These are phyloP conservation scores for Poronia punctata DNA, from an alignment of 495 filamentous ascomycete genomes.

Conservation along the genomic window DNA sequence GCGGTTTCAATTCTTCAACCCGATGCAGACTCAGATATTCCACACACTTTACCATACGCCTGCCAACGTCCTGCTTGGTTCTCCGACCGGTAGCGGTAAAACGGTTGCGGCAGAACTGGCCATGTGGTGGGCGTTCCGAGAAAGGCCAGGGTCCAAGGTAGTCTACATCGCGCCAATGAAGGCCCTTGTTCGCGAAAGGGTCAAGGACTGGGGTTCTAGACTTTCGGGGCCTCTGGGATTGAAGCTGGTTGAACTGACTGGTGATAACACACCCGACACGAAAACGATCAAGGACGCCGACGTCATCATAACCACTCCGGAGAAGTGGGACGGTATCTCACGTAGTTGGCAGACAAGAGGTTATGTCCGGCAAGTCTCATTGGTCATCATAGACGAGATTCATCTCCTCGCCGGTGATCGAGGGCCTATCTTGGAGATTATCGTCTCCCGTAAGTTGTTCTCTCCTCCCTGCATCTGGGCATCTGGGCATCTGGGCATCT, in stretches of 20 bases:
- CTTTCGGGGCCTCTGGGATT: slow-evolving; percentile 80
- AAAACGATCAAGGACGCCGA: slow-evolving; percentile 90
- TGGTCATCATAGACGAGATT: slow-evolving; percentile 99
- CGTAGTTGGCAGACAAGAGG: slow-evolving; percentile 96
- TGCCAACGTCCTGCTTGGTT: slow-evolving; percentile 91
- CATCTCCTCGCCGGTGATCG: slow-evolving; percentile 92
- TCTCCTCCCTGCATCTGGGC: no score
- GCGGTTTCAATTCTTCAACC: slow-evolving; percentile 94
- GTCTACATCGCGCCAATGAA: slow-evolving; percentile 99
- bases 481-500: no score
- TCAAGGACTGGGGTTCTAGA: slow-evolving; percentile 86
- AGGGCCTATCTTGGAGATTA: slow-evolving; percentile 97
- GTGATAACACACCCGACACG: slow-evolving; percentile 97
- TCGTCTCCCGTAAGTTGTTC: slow-evolving; percentile 64
- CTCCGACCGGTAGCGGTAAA: slow-evolving; percentile 94
- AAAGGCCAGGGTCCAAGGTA: slow-evolving; percentile 92
- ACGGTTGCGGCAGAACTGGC: slow-evolving; percentile 92
- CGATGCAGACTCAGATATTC: slow-evolving; percentile 98
- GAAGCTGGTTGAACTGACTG: slow-evolving; percentile 91
- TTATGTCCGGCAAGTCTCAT: slow-evolving; percentile 88
- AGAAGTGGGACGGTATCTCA: slow-evolving; percentile 99
- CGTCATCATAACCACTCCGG: slow-evolving; percentile 96
- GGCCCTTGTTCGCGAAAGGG: slow-evolving; percentile 90
- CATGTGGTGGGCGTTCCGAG: slow-evolving; percentile 99
- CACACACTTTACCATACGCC: slow-evolving; percentile 88